Conservation (phyloP, 108 stramenopile species). For the Fragilaria crotonensis region DNA sequence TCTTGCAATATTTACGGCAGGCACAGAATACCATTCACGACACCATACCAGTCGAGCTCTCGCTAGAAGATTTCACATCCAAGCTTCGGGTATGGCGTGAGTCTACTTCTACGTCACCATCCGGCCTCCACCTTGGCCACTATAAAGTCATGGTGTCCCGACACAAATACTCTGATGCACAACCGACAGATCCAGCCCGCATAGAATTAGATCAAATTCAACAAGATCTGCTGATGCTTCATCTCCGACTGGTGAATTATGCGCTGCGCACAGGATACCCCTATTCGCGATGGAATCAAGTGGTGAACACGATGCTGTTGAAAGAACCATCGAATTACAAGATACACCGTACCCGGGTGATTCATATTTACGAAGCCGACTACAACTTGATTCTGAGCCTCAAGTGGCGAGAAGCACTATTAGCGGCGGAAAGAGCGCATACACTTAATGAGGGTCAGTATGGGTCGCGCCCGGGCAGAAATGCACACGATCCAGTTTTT, state of each 20-base stretch:
- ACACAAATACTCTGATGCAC: no score
- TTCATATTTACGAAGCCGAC: conserved; percentile 10
- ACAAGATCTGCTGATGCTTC: no score
- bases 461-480: conserved; percentile 1
- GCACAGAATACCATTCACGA: no score
- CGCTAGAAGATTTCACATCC: no score
- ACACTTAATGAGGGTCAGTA: not conserved
- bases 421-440: not conserved
- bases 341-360: conserved; percentile 6
- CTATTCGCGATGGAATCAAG: not conserved
- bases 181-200: no score
- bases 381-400: not conserved
- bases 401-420: conserved; percentile 1
- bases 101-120: no score
- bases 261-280: not conserved
- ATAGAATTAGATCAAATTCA: no score
- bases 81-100: no score
- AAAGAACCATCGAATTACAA: not conserved
- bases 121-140: no score
- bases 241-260: not conserved
- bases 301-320: conserved; percentile 7
- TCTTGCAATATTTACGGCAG: no score
- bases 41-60: no score
- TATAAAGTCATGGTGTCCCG: no score
- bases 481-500: not conserved